Conservation (phyloP, 805 yeast genomes). For the Maudiozyma bulderi region DNA sequence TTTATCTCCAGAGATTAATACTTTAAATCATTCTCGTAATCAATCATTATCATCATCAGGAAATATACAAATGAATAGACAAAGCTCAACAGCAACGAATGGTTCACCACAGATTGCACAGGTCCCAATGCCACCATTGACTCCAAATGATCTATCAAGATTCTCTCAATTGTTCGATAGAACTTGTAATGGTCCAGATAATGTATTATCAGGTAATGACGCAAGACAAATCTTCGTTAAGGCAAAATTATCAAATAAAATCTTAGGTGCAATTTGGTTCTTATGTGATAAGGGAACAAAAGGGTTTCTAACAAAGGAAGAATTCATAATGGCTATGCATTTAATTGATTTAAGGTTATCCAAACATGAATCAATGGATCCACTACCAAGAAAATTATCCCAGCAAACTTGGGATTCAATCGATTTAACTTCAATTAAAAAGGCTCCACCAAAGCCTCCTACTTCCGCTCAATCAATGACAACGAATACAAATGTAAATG, state of each 20-base stretch:
- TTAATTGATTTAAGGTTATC: slow-evolving; percentile 61
- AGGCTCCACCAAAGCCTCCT: neutral
- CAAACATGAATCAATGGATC: slow-evolving; percentile 51
- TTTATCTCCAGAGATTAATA: neutral
- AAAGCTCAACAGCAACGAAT: neutral
- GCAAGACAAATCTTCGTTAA: slow-evolving; percentile 83
- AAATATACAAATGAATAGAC: neutral
- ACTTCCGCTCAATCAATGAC: neutral
- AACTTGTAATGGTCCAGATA: slow-evolving; percentile 31
- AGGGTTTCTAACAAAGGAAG: slow-evolving; percentile 63
- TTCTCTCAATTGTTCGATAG: slow-evolving; percentile 65
- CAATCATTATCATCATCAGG: neutral
- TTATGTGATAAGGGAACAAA: slow-evolving; percentile 65
- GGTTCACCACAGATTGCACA: neutral
- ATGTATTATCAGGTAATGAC: slow-evolving; percentile 48
- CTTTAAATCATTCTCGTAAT: neutral
- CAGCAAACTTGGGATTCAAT: slow-evolving; percentile 32
- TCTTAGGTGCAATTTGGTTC: slow-evolving; percentile 80
- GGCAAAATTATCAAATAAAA: slow-evolving; percentile 70
- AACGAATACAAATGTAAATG: neutral
- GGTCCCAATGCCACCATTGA: slow-evolving; percentile 35
- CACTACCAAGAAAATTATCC: slow-evolving; percentile 45
- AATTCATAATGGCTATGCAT: slow-evolving; percentile 90
- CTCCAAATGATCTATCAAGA: slow-evolving; percentile 48
- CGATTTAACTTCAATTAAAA: slow-evolving; percentile 5